Evolutionary conservation across 2,329 filamentous ascomycete species (phyloP), one percentile per base, ranked within the genome.

Genomic region (Venturia effusa): DNA sequence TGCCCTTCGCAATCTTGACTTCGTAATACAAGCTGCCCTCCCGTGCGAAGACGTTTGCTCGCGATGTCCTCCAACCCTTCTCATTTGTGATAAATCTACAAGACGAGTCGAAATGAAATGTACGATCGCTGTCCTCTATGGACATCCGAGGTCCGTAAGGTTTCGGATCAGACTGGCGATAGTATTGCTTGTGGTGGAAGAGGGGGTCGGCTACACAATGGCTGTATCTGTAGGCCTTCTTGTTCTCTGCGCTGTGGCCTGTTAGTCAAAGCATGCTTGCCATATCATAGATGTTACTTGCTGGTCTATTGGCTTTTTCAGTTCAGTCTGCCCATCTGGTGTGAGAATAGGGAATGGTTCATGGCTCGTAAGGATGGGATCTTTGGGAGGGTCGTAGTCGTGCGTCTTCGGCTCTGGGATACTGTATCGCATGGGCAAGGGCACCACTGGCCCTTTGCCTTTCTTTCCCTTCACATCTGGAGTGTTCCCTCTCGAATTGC

Each of bases 1-100:
- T 86, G 41, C 94, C 94, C 68, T 87, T 85, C 11, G 92, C 87
- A 63, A 99, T 85, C 71, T 89, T 92, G 75, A 93, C 92, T 76
- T 99, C 94, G 81, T 92, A 99, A 75, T 95, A 99, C 80, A 90
- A 91, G 39, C 89, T 84, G 0, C 94, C 94, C 75, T 97, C 90
- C 57, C 94, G 83, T 4, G 92, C 89, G 30, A 89, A 91, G 0
- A 97, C 88, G 70, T 99, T 99, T 15, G 90, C 92, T 45, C 93
- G 85, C 1, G 89, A 88, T 81, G 93, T 94, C 65, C 95, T 84
- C 81, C 94, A 97, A 10, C 94, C 92, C 75, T 96, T 96, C 68
- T 93, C 87, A 17, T 94, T 96, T 0, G 90, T 96, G 62, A 97
- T 85, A 60, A 91, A 86, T 24, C 83, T 84, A 8, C 88, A 92